Conservation (phyloP, 495 filamentous ascomycete genomes). For the Xylaria telfairii region DNA sequence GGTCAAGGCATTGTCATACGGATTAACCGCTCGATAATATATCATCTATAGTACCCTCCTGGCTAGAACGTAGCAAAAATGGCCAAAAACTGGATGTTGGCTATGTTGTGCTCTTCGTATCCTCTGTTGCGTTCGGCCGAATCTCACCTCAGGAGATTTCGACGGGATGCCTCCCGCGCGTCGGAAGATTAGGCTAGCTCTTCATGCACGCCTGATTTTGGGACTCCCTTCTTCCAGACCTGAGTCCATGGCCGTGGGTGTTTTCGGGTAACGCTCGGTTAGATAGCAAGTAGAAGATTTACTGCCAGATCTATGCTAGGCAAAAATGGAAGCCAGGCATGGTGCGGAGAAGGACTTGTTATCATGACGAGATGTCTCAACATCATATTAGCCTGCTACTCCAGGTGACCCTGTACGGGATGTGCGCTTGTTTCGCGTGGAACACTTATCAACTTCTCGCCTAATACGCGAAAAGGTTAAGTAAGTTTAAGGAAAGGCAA, state of each 20-base stretch:
- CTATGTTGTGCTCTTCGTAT: constrained; percentile 24
- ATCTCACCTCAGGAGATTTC: not conserved
- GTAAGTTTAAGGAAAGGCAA: not conserved
- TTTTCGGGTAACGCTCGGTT: not conserved
- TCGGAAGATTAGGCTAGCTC: not conserved
- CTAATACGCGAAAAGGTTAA: not conserved
- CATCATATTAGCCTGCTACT: not conserved
- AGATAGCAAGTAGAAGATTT: not conserved
- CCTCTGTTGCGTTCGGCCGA: constrained; percentile 2
- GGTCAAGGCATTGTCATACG: not conserved
- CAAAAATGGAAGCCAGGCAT: not conserved
- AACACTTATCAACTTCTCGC: not conserved
- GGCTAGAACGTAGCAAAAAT: constrained; percentile 31
- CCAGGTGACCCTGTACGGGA: not conserved
- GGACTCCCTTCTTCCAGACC: not conserved
- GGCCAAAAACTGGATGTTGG: constrained; percentile 5
- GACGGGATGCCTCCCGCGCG: not conserved
- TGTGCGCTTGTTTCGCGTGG: not conserved
- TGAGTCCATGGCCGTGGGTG: not conserved
- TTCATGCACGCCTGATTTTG: not conserved
- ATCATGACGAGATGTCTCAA: not conserved
- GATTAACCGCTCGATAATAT: constrained; percentile 24
- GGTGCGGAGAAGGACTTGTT: not conserved
- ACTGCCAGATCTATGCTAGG: not conserved
- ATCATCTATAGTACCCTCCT: constrained; percentile 20